These are phyloP conservation scores for Leishmania martiniquensis DNA, from an alignment of 208 protist species.

Conservation along the genomic window DNA sequence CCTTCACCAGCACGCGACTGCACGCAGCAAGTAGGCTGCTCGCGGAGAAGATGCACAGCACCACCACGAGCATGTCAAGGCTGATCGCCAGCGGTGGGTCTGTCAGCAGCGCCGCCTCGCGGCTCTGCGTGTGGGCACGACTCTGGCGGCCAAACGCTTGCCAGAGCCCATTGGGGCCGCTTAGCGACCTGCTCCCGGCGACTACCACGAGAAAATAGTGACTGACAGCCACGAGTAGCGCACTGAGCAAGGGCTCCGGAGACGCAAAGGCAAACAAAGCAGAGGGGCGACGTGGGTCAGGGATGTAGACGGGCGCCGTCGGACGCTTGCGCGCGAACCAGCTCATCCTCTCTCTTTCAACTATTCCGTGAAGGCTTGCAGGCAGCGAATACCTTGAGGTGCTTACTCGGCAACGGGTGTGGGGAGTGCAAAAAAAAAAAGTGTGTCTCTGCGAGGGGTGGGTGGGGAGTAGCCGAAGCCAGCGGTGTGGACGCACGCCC, in stretches of 20 bases:
- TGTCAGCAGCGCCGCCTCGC: slow-evolving; percentile 23
- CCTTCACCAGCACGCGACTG: slow-evolving; percentile 28
- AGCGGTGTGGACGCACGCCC: no score
- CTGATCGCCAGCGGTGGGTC: slow-evolving; percentile 37
- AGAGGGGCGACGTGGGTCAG: slow-evolving; percentile 22
- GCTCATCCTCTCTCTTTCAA: not conserved
- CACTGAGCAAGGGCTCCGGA: slow-evolving; percentile 16
- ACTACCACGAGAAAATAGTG: slow-evolving; percentile 11
- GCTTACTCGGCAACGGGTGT: no score
- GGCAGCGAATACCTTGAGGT: no score
- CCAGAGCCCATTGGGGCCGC: slow-evolving; percentile 21
- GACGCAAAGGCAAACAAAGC: slow-evolving; percentile 16
- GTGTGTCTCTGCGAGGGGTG: not conserved
- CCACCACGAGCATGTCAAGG: slow-evolving; percentile 48
- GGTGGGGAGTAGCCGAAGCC: no score
- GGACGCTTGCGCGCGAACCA: slow-evolving; percentile 1
- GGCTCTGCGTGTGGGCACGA: slow-evolving; percentile 28
- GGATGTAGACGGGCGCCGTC: slow-evolving; percentile 23
- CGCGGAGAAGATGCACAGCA: slow-evolving; percentile 37
- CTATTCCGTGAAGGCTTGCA: not conserved
- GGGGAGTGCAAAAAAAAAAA: no score
- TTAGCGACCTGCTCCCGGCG: slow-evolving; percentile 14
- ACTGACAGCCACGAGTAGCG: slow-evolving; percentile 1
- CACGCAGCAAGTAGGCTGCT: slow-evolving; percentile 42
- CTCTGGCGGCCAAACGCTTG: slow-evolving; percentile 24